Base-by-base conservation (phyloP, 495 filamentous ascomycete species). In the Terfezia boudieri region DNA sequence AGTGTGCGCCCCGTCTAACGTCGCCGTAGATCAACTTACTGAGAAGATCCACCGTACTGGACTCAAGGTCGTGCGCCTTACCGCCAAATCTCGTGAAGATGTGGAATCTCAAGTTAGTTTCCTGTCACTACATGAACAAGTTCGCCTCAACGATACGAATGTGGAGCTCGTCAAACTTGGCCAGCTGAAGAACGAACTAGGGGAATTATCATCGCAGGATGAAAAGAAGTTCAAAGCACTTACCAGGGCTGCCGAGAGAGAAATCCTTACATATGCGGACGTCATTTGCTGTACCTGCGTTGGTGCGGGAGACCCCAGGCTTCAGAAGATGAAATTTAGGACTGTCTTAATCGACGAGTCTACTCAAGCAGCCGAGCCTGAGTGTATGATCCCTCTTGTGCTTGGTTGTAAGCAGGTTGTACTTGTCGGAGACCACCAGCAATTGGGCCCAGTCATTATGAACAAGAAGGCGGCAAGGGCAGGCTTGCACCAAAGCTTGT, bases 391-490 rank as follows among this genome's bases (percentile, higher is more conserved):
- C 63, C 90, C 90, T 20, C 71, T 99, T 48, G 90, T 99, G 48
- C 74, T 99, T 8, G 92, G 90, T 36, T 96, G 90, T 73, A 99
- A 96, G 72, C 90, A 99, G 65, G 86, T 94, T 36, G 90, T 99
- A 4, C 77, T 99, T 17, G 90, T 99, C 51, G 90, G 90, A 56
- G 90, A 99, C 69, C 92, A 99, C 68, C 92, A 95, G 67, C 90
- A 99, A 68, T 80, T 99, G 56, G 90, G 90, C 0, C 90, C 90
- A 9, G 90, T 99, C 61, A 95, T 99, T 67, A 99, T 99, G 92
- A 96, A 96, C 74, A 99, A 99, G 76, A 96, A 95, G 68, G 90
- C 90, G 4, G 90, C 90, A 58, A 95, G 95, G 68, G 90, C 90
- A 53, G 90, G 90, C 58, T 71, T 99, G 23, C 95, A 96, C 67